A percentile compares a stretch with the other conserved stretches of the same genome.
Evolutionary conservation across 1,139 yeast species (phyloP).

Genomic region (Geotrichum reessii): DNA sequence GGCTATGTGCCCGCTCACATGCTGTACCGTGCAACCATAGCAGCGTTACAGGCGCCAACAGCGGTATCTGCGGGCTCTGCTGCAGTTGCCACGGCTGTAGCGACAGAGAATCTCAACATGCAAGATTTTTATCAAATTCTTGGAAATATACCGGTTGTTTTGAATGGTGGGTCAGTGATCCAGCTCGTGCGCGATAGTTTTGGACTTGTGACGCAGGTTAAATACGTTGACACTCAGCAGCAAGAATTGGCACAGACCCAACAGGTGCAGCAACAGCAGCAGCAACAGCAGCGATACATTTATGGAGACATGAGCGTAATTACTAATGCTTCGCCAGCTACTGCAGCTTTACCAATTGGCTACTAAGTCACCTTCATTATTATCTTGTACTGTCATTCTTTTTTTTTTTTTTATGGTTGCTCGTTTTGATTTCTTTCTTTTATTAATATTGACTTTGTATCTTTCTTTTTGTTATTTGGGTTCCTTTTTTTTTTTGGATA

Average conservation of each 20-base stretch:
- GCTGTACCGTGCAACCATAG: conserved; percentile 30
- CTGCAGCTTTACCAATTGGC: background rate
- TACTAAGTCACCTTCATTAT: background rate
- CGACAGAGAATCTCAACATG: conserved; percentile 27
- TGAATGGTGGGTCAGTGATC: conserved; percentile 21
- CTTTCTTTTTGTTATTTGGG: background rate
- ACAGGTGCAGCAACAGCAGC: background rate
- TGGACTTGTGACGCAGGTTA: conserved; percentile 35
- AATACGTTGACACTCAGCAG: conserved; percentile 16
- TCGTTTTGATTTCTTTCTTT: background rate
- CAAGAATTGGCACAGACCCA: conserved; percentile 1
- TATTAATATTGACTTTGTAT: background rate
- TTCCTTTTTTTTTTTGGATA: background rate
- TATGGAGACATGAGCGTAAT: background rate
- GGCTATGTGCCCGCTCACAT: conserved; percentile 36
- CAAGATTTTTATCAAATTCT: conserved; percentile 33
- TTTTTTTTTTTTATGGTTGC: background rate
- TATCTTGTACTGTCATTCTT: background rate
- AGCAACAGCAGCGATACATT: background rate
- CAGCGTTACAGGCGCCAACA: conserved; percentile 1
- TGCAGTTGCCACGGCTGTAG: conserved; percentile 18
- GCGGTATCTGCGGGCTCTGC: background rate
- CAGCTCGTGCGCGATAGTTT: conserved; percentile 33
- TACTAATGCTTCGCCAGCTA: background rate
- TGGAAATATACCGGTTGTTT: conserved; percentile 19